Conservation (phyloP, 345 rosid species). For the thale cress (Arabidopsis thaliana) region TAIR10.1 NC_003076.8:1524001-1524500, state of each 20-base stretch:
- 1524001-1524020: conserved; percentile 3
- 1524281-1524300: not conserved
- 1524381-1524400: not conserved
- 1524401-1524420: not conserved
- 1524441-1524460: not conserved
- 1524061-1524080: conserved; percentile 19
- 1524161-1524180: too few species aligned
- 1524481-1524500: not conserved
- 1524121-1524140: not conserved
- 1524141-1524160: not conserved
- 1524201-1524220: not conserved
- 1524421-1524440: not conserved
- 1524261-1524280: not conserved
- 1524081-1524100: not conserved
- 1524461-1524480: not conserved
- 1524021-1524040: not conserved
- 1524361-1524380: not conserved
- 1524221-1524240: not conserved
- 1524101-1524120: not conserved
- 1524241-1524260: not conserved
- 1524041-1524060: not conserved
- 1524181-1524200: not conserved
- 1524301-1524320: not conserved
- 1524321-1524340: not conserved
- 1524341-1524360: not conserved